phyloP scores from a whole-genome alignment of 2,329 filamentous ascomycete species.

The Raffaelea albimanens region DNA sequence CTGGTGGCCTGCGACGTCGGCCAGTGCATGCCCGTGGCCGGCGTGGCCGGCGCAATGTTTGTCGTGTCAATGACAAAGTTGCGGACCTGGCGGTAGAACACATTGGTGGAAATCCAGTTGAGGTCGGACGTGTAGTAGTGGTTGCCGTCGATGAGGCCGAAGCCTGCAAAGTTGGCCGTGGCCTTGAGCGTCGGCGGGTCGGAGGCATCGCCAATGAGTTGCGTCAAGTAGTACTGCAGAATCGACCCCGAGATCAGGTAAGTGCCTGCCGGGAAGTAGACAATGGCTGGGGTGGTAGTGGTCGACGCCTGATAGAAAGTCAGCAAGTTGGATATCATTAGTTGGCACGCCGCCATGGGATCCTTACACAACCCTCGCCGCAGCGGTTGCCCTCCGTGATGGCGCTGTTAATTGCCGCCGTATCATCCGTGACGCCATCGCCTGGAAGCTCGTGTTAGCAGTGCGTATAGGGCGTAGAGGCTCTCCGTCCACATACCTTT shows the following conservation, averaged over 20 bases:
- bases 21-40: constrained; percentile 54
- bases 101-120: constrained; percentile 38
- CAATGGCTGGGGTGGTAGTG: constrained; percentile 10
- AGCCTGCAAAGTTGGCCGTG: neutral
- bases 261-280: constrained; percentile 15
- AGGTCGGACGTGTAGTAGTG: constrained; percentile 12
- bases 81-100: constrained; percentile 44
- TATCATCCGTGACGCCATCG: constrained; percentile 68
- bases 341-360: neutral
- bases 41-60: constrained; percentile 30
- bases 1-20: constrained; percentile 55
- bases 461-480: no score
- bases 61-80: constrained; percentile 50
- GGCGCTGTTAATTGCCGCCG: constrained; percentile 57
- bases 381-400: constrained; percentile 32
- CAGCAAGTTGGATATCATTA: no score
- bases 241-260: constrained; percentile 11
- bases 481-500: constrained; percentile 20
- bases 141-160: constrained; percentile 33
- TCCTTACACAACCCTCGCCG: constrained; percentile 3
- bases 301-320: constrained; percentile 2
- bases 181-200: constrained; percentile 11
- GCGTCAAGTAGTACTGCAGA: constrained; percentile 12
- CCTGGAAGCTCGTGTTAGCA: no score
- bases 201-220: constrained; percentile 11